Evolutionary conservation across 225 moss, liverwort and hornwort genomes (phyloP).

Genomic region (Climacium dendroides): DNA sequence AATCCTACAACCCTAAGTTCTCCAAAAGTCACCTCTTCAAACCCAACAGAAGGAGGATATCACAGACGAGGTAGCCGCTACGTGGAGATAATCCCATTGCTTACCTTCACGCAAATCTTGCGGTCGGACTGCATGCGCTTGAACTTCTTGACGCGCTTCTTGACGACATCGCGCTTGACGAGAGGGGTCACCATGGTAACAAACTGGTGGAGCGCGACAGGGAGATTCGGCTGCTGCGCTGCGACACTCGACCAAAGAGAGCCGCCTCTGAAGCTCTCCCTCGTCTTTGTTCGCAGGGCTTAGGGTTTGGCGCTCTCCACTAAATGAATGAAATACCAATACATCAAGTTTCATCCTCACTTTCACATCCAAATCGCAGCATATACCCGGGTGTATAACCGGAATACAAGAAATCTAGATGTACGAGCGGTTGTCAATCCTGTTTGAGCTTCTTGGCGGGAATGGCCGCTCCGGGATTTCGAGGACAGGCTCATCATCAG

Average conservation of each 20-base stretch:
- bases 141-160: constrained; percentile 93
- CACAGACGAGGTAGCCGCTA: neutral
- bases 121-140: constrained; percentile 95
- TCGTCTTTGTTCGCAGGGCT: constrained; percentile 6
- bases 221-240: neutral
- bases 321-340: neutral
- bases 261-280: neutral
- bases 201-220: neutral
- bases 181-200: constrained; percentile 76
- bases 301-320: neutral
- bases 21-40: neutral
- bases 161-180: constrained; percentile 71
- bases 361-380: neutral
- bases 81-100: neutral
- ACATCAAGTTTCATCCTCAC: neutral
- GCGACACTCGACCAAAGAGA: constrained; percentile 4
- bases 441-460: too few species aligned
- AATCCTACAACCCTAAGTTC: neutral
- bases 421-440: neutral
- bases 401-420: too few species aligned
- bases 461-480: neutral
- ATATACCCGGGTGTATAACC: neutral
- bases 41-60: neutral
- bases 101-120: constrained; percentile 79
- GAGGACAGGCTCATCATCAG: neutral